Evolutionary conservation across 176 grass and related monocot species (phyloP).

Genomic region (Hsuehochloa calcarea): DNA sequence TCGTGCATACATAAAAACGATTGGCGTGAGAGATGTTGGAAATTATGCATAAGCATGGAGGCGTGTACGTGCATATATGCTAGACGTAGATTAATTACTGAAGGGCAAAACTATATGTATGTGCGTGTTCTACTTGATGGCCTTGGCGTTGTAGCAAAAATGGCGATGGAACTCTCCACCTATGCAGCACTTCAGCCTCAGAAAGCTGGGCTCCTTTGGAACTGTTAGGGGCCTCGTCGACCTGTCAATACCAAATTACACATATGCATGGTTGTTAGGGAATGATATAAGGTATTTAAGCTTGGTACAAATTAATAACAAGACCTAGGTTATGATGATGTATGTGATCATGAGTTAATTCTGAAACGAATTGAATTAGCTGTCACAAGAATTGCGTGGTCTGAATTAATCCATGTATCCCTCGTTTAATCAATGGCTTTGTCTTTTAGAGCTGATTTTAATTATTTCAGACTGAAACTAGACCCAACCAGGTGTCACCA

Average conservation of each 20-base stretch:
- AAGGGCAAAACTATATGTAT: constrained; percentile 24
- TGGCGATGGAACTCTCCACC: constrained; percentile 82
- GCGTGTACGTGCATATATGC: background rate
- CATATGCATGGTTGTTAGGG: background rate
- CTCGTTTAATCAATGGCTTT: background rate
- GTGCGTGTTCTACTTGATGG: constrained; percentile 36
- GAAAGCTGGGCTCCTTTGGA: constrained; percentile 83
- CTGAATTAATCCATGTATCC: background rate
- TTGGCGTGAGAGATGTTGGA: constrained; percentile 4
- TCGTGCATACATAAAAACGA: background rate
- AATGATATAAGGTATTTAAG: background rate
- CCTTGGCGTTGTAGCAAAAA: constrained; percentile 64
- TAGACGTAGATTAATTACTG: background rate
- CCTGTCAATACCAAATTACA: constrained; percentile 35
- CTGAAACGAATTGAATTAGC: background rate
- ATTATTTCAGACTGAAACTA: background rate
- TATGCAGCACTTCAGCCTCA: constrained; percentile 76
- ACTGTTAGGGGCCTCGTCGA: constrained; percentile 73
- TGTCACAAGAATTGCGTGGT: background rate
- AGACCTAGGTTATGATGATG: background rate
- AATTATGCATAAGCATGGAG: background rate
- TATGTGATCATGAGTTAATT: background rate
- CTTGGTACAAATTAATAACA: background rate
- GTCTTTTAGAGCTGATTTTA: background rate
- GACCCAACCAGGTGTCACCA: background rate